Conservation (phyloP, 495 filamentous ascomycete species). For the Talaromyces nanjingensis region DNA sequence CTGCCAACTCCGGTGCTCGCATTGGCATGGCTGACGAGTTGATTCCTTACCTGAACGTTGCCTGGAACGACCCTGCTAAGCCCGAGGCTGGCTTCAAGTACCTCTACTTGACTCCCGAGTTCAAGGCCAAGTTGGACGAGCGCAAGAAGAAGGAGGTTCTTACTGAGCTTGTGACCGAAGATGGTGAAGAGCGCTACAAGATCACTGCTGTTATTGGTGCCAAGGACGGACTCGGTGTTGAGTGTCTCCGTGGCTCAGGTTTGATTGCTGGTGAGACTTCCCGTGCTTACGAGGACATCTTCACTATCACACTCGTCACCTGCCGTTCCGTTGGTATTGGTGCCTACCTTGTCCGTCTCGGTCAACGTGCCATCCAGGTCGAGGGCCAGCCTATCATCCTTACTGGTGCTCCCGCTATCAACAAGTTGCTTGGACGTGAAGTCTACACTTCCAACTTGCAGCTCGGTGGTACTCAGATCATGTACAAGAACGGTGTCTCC, state of each 20-base stretch:
- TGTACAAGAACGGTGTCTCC: constrained; percentile 99
- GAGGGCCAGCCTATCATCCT: constrained; percentile 99
- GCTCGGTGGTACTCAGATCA: constrained; percentile 98
- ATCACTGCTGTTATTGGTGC: constrained; percentile 91
- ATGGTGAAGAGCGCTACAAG: constrained; percentile 87
- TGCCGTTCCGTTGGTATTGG: constrained; percentile 97
- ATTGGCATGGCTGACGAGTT: constrained; percentile 95
- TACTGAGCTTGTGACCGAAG: constrained; percentile 76
- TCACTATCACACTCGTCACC: constrained; percentile 96
- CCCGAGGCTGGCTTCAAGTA: constrained; percentile 96
- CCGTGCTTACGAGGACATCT: constrained; percentile 96
- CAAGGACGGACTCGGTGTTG: constrained; percentile 94
- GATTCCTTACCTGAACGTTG: constrained; percentile 92
- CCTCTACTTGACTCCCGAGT: constrained; percentile 84
- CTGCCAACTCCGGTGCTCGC: constrained; percentile 98
- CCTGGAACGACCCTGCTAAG: constrained; percentile 81
- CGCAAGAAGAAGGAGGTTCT: constrained; percentile 76
- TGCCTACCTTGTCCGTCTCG: constrained; percentile 95
- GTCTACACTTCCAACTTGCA: constrained; percentile 99
- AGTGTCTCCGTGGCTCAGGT: constrained; percentile 94
- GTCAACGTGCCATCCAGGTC: constrained; percentile 96
- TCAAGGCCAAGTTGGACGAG: constrained; percentile 83
- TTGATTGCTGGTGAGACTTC: constrained; percentile 97
- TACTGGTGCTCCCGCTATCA: constrained; percentile 93
- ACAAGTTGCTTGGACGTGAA: constrained; percentile 95